Base-by-base conservation (phyloP, 768 basidiomycete genomes). In the Termitomyces sp. region DNA sequence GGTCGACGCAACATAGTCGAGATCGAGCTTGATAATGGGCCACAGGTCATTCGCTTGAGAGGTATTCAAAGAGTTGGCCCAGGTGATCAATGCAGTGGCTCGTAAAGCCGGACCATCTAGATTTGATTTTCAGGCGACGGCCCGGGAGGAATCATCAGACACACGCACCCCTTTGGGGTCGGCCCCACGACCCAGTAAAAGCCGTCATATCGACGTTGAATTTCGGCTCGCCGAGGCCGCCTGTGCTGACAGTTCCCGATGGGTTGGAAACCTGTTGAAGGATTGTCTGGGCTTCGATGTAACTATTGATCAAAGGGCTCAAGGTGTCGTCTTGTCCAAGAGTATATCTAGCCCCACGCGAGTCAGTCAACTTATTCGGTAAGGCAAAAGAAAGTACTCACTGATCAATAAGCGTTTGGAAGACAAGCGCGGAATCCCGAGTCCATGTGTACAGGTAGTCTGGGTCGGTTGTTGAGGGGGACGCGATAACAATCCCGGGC, bases 211-310 rank as follows among this genome's bases (percentile, higher is more conserved):
- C 76, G 56, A 88, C 77, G 66, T 86, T 76, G 72, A 85, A 76
- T 69, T 91, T 88, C 5, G 89, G 87, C 68, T 91, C 88, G 22
- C 84, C 89, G 18, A 90, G 78, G 10, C 88, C 86, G 8, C 87
- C 85, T 0, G 82, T 78, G 43, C 71, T 73, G 28, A 85, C 70
- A 14, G 75, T 72, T 1, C 89, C 89, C 36, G 83, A 85, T 0
- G 87, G 89, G 66, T 89, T 90, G 6, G 80, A 62, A 24, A 86
- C 70, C 62, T 85, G 82, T 66, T 90, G 89, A 5, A 88, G 63
- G 47, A 65, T 66, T 24, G 67, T 63, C 68, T 88, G 76, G 3
- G 86, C 73, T 1, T 69, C 58, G 48, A 87, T 72, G 64, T 80
- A 90, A 32, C 75, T 65, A 62, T 87, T 80, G 57, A 89, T 83